Base-by-base conservation (phyloP, 2,329 filamentous ascomycete species). In the Alternaria viburni region DNA sequence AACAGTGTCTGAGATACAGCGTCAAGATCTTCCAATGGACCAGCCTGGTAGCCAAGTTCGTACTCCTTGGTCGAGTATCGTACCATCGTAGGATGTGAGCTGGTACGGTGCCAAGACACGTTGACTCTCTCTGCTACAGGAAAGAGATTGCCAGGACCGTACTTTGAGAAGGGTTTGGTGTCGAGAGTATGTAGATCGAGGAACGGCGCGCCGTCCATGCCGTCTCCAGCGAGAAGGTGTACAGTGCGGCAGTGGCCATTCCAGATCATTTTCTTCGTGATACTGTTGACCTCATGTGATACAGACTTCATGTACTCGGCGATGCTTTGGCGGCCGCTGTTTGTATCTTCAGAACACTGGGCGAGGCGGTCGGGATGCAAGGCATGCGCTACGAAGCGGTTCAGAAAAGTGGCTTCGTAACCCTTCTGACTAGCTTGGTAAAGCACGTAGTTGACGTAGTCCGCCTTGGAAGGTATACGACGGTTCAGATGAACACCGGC, bases 341-440 rank as follows among this genome's bases (percentile, higher is more conserved):
- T 25, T 10, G 19, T 21, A 23, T 62, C 41, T 23, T 50, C 23
- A 13, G 69, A 60, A 45, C 62, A 71, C 12, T 54, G n/a, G 3
- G 64, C 50, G 11, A 73, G 41, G n/a, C 61, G 65, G 15, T 68
- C 49, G 4, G 66, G 60, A 36, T 71, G 63, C 17, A 75, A 51
- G 15, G 69, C 72, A 57, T 74, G 70, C 17, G 54, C 45, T 13
- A 70, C 11, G 49, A 75, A 75, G 17, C 56, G 59, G 49, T 70
- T 73, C 12, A 75, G 15, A 28, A 72, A 70, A 2, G 64, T 62
- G 9, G 67, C 66, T 50, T 76, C 74, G 46, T 75, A 75, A 1
- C 62, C 61, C 45, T 69, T 73, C 46, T 75, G 73, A 28, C 64
- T 75, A 5, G 67, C 72, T 54, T 76, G 71, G 41, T 75, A 73